Conservation (phyloP, 2,329 filamentous ascomycete species). For the Aureobasidium musti region DNA sequence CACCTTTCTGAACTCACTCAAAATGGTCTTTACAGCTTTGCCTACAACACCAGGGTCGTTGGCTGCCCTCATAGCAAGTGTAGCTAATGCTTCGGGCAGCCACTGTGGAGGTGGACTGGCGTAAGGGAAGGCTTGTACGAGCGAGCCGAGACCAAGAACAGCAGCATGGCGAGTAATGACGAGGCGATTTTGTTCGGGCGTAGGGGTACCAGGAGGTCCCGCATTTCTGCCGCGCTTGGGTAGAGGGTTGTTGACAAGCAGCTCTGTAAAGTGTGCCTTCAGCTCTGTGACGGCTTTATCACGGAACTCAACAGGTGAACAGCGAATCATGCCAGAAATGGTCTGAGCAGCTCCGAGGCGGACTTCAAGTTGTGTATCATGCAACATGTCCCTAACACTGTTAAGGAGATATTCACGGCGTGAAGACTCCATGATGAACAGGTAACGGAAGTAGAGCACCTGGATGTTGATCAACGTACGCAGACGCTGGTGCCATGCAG, state of each 20-base stretch:
- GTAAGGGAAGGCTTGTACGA: slow-evolving; percentile 96
- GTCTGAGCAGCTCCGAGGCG: slow-evolving; percentile 90
- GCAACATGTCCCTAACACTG: slow-evolving; percentile 93
- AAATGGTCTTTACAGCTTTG: slow-evolving; percentile 88
- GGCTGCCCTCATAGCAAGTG: slow-evolving; percentile 79
- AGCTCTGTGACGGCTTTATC: slow-evolving; percentile 74
- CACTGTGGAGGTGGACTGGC: slow-evolving; percentile 86
- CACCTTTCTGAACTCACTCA: slow-evolving; percentile 99
- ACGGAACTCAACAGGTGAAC: slow-evolving; percentile 79
- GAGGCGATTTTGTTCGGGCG: slow-evolving; percentile 71
- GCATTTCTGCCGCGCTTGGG: slow-evolving; percentile 59
- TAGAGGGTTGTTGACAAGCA: slow-evolving; percentile 81
- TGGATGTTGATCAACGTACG: slow-evolving; percentile 98
- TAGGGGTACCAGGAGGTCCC: slow-evolving; percentile 60
- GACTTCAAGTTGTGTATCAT: slow-evolving; percentile 89
- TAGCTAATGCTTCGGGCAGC: slow-evolving; percentile 91
- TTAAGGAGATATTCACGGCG: slow-evolving; percentile 82
- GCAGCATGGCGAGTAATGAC: slow-evolving; percentile 84
- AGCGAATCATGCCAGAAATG: slow-evolving; percentile 95
- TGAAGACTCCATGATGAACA: slow-evolving; percentile 76
- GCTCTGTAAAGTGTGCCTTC: slow-evolving; percentile 74
- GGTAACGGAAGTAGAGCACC: slow-evolving; percentile 93
- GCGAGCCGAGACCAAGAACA: slow-evolving; percentile 82
- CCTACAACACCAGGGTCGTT: slow-evolving; percentile 89
- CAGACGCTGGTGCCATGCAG: slow-evolving; percentile 93